These are phyloP conservation scores for Aureobasidium lini DNA, from an alignment of 2,329 filamentous ascomycete species.

Conservation along the genomic window DNA sequence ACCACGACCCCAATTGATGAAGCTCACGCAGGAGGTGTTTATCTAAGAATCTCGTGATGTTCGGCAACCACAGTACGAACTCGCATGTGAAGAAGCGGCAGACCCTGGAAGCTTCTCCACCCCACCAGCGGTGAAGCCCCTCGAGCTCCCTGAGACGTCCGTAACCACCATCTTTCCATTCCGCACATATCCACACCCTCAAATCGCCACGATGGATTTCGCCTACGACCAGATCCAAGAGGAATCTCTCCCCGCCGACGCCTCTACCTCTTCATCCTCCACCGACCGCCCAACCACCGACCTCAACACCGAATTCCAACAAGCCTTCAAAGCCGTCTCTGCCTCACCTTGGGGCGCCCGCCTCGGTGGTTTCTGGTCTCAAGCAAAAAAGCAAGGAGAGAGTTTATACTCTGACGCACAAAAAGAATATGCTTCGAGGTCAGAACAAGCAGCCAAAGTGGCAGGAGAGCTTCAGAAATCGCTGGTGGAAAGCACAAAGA, in stretches of 20 bases:
- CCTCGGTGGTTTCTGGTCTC: conserved; percentile 82
- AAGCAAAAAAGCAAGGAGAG: conserved; percentile 90
- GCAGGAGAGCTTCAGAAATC: conserved; percentile 56
- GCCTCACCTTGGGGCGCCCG: conserved; percentile 83
- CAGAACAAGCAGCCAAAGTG: conserved; percentile 66
- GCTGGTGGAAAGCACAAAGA: conserved; percentile 55
- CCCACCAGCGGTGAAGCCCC: background rate
- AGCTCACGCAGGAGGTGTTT: background rate
- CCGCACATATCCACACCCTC: background rate
- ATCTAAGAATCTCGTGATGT: too few relatives aligned
- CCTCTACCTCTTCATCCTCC: background rate
- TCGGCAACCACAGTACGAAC: background rate
- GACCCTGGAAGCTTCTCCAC: conserved; percentile 4
- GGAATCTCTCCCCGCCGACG: conserved; percentile 52
- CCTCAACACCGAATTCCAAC: conserved; percentile 82
- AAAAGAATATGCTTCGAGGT: conserved; percentile 66
- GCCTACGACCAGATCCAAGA: conserved; percentile 96
- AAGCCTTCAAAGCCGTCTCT: conserved; percentile 90
- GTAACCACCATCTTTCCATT: background rate
- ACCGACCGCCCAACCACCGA: conserved; percentile 40
- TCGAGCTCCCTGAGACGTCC: background rate
- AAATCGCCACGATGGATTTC: conserved; percentile 67
- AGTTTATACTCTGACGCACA: conserved; percentile 76
- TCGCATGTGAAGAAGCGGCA: background rate
- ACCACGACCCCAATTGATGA: conserved; percentile 5